A percentile compares a stretch with the other conserved stretches of the same genome.
Conservation (phyloP, 805 yeast species). For the Clavispora asparagi region DNA sequence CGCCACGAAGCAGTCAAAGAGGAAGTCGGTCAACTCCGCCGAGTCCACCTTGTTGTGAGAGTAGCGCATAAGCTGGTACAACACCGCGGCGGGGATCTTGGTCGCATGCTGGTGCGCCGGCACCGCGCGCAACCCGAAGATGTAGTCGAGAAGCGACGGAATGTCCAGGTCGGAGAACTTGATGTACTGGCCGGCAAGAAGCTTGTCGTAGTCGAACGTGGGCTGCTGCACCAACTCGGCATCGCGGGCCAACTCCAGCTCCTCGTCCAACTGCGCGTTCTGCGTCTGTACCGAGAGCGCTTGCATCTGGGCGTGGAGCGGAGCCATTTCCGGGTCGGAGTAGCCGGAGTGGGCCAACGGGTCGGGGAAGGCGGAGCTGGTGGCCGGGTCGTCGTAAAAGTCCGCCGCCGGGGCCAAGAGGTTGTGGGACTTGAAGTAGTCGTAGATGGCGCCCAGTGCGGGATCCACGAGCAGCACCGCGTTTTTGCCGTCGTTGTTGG, state of each 20-base stretch:
- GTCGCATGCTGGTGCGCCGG: constrained; percentile 40
- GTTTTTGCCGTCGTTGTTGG: constrained; percentile 29
- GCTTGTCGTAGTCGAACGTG: constrained; percentile 52
- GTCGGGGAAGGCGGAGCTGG: constrained; percentile 13
- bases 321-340: constrained; percentile 23
- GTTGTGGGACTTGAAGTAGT: constrained; percentile 52
- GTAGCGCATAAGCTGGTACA: constrained; percentile 67
- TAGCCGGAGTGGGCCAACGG: background rate
- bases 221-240: constrained; percentile 22
- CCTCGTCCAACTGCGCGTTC: constrained; percentile 22
- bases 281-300: constrained; percentile 20
- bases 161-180: constrained; percentile 56
- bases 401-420: constrained; percentile 14
- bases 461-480: constrained; percentile 58
- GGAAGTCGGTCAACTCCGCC: constrained; percentile 49
- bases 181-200: constrained; percentile 55
- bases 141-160: constrained; percentile 44
- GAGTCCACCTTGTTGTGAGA: constrained; percentile 56
- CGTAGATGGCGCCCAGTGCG: constrained; percentile 47
- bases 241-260: constrained; percentile 21
- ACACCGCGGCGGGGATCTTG: constrained; percentile 60
- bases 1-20: constrained; percentile 56
- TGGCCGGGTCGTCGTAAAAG: constrained; percentile 11
- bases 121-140: constrained; percentile 41
- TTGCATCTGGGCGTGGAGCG: constrained; percentile 30